phyloP scores from a whole-genome alignment of 2,329 filamentous ascomycete species.

The Acrocalymma vagum region DNA sequence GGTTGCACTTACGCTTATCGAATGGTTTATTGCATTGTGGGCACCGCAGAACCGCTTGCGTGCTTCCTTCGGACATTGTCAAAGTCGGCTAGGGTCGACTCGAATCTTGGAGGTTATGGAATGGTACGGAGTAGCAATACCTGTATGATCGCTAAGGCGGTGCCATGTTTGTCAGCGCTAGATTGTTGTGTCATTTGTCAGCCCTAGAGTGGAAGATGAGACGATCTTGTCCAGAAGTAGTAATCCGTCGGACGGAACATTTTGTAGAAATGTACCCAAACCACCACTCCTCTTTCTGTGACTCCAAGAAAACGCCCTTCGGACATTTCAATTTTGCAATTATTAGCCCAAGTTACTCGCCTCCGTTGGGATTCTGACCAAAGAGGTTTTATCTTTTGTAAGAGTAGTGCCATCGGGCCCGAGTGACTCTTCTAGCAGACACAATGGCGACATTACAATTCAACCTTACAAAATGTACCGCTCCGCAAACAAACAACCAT shows the following conservation, averaged over 20 bases:
- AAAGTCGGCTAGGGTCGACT: no score
- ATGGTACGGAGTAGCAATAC: constrained; percentile 11
- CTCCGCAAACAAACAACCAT: no score
- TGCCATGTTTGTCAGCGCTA: constrained; percentile 6
- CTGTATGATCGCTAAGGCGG: neutral
- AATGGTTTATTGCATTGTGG: constrained; percentile 53
- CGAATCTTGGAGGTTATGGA: no score
- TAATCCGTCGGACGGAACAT: constrained; percentile 31
- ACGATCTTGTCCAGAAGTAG: neutral
- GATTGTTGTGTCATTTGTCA: constrained; percentile 24
- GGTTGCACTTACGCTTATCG: constrained; percentile 46
- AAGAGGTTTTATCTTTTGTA: no score
- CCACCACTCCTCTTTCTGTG: no score
- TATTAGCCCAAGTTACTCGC: no score
- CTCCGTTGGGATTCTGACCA: no score
- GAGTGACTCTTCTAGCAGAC: no score
- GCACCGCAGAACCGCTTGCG: constrained; percentile 46
- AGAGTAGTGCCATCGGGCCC: neutral
- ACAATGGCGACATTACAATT: no score
- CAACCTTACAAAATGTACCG: no score
- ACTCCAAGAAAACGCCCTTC: no score
- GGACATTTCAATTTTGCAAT: no score
- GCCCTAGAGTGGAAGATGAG: constrained; percentile 15
- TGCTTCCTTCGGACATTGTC: constrained; percentile 23
- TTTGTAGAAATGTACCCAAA: constrained; percentile 26